phyloP scores from a whole-genome alignment of 1,284 basidiomycete species.

The Anthracocystis walkeri region DNA sequence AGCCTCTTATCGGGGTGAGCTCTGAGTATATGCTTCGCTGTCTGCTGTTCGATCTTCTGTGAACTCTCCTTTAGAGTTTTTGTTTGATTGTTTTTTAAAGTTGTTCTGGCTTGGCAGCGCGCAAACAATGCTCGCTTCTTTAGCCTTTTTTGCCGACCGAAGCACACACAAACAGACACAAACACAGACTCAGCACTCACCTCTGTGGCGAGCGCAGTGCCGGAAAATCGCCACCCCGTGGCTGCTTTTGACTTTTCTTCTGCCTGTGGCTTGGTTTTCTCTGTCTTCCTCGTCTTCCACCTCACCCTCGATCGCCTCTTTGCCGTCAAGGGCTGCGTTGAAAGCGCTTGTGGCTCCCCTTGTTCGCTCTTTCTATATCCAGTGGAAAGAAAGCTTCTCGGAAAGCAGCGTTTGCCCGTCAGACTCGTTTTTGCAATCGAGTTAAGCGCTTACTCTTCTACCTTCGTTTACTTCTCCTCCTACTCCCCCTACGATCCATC shows the following conservation, averaged over 20 bases:
- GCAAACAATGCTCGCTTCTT: background rate
- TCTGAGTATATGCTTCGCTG: no score
- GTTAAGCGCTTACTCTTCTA: no score
- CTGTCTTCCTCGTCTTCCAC: background rate
- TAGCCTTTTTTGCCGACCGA: background rate
- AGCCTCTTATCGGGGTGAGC: no score
- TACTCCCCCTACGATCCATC: background rate
- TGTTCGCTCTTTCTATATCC: background rate
- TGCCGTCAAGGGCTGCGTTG: conserved; percentile 3
- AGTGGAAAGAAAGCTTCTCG: background rate
- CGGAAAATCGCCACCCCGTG: background rate
- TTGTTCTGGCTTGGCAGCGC: conserved; percentile 2
- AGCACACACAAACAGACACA: background rate
- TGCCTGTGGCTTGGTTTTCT: background rate
- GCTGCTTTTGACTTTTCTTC: background rate
- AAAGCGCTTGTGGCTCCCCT: background rate
- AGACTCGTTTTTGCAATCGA: background rate
- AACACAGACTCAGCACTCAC: background rate
- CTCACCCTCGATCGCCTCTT: background rate
- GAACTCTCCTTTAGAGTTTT: background rate
- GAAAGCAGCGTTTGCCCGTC: background rate
- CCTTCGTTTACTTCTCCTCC: background rate
- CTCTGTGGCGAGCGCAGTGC: no score
- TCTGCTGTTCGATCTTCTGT: no score
- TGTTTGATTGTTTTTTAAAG: background rate